Percentiles rank a stretch among this genome's conserved stretches.
These are phyloP conservation scores for Rhizoctonia solani DNA, from an alignment of 1,284 basidiomycete species.

Conservation along the genomic window DNA sequence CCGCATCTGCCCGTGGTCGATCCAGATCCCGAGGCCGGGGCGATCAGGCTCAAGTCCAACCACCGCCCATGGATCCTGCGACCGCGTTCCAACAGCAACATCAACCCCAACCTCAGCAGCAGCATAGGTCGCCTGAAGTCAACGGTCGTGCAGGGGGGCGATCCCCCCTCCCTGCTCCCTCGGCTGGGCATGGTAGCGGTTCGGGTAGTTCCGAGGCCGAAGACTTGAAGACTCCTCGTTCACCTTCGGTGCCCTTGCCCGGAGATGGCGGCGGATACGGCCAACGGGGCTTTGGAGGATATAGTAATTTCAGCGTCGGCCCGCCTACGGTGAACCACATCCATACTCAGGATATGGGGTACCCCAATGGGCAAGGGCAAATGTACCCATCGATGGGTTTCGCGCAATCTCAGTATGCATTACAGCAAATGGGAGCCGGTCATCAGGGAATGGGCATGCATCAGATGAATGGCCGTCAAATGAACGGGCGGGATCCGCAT, in stretches of 20 bases:
- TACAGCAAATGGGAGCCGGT: constrained; percentile 24
- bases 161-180: constrained; percentile 4
- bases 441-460: constrained; percentile 15
- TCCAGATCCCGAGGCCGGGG: constrained; percentile 5
- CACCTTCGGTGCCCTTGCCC: constrained; percentile 22
- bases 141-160: constrained; percentile 7
- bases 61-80: constrained; percentile 26
- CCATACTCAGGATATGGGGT: constrained; percentile 22
- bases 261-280: neutral
- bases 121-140: constrained; percentile 2
- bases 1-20: constrained; percentile 7
- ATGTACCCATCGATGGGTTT: constrained; percentile 30
- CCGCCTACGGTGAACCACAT: constrained; percentile 22
- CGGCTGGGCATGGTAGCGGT: neutral
- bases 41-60: neutral
- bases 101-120: neutral
- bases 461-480: constrained; percentile 13
- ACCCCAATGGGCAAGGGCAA: too few relatives aligned
- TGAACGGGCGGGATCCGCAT: constrained; percentile 7
- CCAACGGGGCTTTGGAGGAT: constrained; percentile 9
- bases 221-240: constrained; percentile 20
- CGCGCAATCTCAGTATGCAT: constrained; percentile 20
- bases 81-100: constrained; percentile 3
- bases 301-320: neutral
- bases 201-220: constrained; percentile 22